Percentiles rank a stretch among this genome's conserved stretches.
Evolutionary conservation across 352 stramenopile species (phyloP).

Genomic region (Phytophthora chlamydospora): DNA sequence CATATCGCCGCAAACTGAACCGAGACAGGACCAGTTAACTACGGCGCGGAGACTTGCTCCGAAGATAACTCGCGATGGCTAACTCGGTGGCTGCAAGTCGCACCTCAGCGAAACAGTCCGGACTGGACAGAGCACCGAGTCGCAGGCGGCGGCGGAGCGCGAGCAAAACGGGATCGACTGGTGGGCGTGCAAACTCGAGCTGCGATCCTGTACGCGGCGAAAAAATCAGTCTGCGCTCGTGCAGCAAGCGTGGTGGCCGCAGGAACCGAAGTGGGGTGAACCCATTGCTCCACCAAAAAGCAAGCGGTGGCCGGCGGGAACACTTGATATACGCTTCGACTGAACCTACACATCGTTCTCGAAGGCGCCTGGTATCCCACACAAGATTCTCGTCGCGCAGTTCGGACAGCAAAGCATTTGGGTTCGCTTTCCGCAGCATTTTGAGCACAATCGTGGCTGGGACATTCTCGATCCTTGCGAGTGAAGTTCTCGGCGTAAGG

Average conservation of each 20-base stretch:
- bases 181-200: background rate
- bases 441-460: constrained; percentile 1
- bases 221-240: constrained; percentile 8
- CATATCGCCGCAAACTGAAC: no score
- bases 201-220: constrained; percentile 5
- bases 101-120: constrained; percentile 19
- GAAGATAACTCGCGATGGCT: no score
- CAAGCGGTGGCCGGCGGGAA: constrained; percentile 3
- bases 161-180: background rate
- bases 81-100: constrained; percentile 1
- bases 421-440: no score
- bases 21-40: no score
- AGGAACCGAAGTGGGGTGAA: background rate
- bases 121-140: constrained; percentile 9
- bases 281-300: constrained; percentile 19
- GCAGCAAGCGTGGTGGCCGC: background rate
- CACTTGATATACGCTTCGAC: constrained; percentile 18
- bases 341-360: no score
- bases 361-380: constrained; percentile 8
- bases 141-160: constrained; percentile 1
- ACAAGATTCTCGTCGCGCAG: constrained; percentile 2
- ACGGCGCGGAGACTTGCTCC: no score
- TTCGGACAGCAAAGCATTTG: background rate
- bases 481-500: background rate
- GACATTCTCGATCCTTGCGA: constrained; percentile 1